phyloP scores from a whole-genome alignment of 2,329 filamentous ascomycete genomes.

The Coniochaeta sp. region DNA sequence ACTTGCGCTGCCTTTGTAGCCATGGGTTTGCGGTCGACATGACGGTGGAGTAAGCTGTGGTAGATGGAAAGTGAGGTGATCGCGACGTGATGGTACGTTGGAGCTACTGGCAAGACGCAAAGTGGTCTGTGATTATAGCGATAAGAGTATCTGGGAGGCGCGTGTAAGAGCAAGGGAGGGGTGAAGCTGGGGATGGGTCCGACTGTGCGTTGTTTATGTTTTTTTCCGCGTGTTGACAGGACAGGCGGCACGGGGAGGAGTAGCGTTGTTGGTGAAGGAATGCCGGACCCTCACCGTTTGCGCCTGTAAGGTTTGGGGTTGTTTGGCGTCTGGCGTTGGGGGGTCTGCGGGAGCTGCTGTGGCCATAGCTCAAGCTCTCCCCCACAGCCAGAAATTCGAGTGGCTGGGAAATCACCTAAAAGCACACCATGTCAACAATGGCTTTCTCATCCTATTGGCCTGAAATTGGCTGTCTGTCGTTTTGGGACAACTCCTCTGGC shows the following conservation, averaged over 20 bases:
- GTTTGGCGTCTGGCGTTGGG: no score
- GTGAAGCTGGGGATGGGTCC: constrained; percentile 7
- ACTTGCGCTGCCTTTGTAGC: constrained; percentile 76
- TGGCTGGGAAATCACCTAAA: constrained; percentile 6
- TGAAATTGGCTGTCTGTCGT: not conserved
- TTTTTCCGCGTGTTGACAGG: constrained; percentile 13
- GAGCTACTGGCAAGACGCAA: not conserved
- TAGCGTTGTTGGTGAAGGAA: not conserved
- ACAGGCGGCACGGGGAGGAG: constrained; percentile 1
- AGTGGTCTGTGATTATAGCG: not conserved
- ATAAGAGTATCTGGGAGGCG: not conserved
- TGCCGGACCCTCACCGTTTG: not conserved
- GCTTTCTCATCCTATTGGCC: not conserved
- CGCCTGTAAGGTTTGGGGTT: not conserved
- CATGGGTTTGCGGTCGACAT: constrained; percentile 48
- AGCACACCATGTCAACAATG: not conserved
- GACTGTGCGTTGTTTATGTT: constrained; percentile 26
- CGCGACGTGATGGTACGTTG: not conserved
- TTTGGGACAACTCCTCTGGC: not conserved
- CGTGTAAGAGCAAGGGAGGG: constrained; percentile 6
- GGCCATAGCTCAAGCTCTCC: not conserved
- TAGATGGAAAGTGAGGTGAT: constrained; percentile 17
- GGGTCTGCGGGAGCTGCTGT: not conserved
- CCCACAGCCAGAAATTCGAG: constrained; percentile 6
- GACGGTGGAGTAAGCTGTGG: constrained; percentile 2